phyloP scores from a whole-genome alignment of 768 basidiomycete genomes.

The Boletus barrowsii region DNA sequence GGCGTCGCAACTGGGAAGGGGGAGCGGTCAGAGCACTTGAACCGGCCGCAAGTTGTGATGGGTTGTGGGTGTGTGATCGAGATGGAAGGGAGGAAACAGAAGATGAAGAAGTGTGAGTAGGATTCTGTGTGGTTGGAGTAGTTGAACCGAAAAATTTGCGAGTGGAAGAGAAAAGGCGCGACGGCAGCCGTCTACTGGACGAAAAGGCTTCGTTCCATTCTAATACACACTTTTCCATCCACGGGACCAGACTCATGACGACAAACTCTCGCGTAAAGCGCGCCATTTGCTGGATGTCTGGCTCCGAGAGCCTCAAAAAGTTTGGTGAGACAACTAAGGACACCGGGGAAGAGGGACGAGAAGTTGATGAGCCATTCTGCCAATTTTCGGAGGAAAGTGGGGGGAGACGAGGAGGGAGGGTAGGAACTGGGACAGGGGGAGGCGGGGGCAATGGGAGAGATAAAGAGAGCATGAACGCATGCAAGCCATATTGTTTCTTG shows the following conservation, averaged over 20 bases:
- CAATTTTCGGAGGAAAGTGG: slow-evolving; percentile 34
- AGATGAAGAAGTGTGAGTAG: slow-evolving; percentile 39
- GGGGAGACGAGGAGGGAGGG: slow-evolving; percentile 65
- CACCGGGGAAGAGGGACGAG: neutral
- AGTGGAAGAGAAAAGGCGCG: slow-evolving; percentile 82
- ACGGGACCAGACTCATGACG: slow-evolving; percentile 86
- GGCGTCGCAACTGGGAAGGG: slow-evolving; percentile 73
- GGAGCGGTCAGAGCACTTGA: slow-evolving; percentile 30
- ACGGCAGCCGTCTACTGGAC: slow-evolving; percentile 75
- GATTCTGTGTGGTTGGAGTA: slow-evolving; percentile 44
- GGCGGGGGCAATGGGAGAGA: slow-evolving; percentile 61
- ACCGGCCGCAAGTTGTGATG: slow-evolving; percentile 28
- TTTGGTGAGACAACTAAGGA: slow-evolving; percentile 17
- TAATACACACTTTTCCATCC: slow-evolving; percentile 93
- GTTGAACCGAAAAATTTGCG: slow-evolving; percentile 77
- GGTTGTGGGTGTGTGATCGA: slow-evolving; percentile 38
- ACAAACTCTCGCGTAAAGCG: slow-evolving; percentile 85
- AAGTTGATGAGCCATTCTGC: slow-evolving; percentile 14
- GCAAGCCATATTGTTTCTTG: slow-evolving; percentile 82
- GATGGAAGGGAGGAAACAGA: slow-evolving; percentile 32
- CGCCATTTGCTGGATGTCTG: slow-evolving; percentile 71
- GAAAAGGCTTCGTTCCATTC: slow-evolving; percentile 93
- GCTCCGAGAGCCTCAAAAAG: slow-evolving; percentile 54
- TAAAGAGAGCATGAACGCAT: slow-evolving; percentile 68
- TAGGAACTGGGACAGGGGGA: slow-evolving; percentile 63